Conservation (phyloP, 306 rosid species). For the Lupinus albus region DNA sequence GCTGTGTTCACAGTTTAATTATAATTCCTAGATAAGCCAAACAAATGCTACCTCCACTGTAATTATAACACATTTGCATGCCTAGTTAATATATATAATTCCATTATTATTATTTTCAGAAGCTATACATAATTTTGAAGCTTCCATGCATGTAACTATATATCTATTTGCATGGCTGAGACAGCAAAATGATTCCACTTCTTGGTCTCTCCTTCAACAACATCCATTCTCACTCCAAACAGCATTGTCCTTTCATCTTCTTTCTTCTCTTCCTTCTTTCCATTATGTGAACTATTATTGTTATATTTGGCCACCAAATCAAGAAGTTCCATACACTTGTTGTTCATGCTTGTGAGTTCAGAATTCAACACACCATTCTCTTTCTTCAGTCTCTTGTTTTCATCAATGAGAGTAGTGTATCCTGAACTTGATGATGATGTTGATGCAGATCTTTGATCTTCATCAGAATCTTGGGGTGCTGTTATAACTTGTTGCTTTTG, state of each 20-base stretch:
- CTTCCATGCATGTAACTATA: slow-evolving; percentile 2
- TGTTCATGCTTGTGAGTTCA: slow-evolving; percentile 69
- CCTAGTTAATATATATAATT: slow-evolving; percentile 6
- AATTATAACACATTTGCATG: not conserved
- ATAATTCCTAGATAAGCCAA: too few relatives aligned
- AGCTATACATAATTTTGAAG: slow-evolving; percentile 6
- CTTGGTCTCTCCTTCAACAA: slow-evolving; percentile 75
- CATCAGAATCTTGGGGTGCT: slow-evolving; percentile 54
- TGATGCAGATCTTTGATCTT: slow-evolving; percentile 79
- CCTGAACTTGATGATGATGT: slow-evolving; percentile 74
- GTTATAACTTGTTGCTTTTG: not conserved
- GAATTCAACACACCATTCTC: slow-evolving; percentile 66
- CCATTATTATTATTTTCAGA: slow-evolving; percentile 24
- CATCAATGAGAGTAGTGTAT: slow-evolving; percentile 57
- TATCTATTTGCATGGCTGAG: slow-evolving; percentile 75
- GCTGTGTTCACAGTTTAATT: too few relatives aligned
- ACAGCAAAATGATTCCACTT: slow-evolving; percentile 62
- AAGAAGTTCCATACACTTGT: slow-evolving; percentile 70
- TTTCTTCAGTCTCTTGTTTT: slow-evolving; percentile 78
- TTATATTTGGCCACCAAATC: slow-evolving; percentile 58
- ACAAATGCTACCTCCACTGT: not conserved
- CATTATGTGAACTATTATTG: not conserved
- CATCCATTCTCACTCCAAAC: slow-evolving; percentile 85
- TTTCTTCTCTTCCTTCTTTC: slow-evolving; percentile 25
- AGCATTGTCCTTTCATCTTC: slow-evolving; percentile 66